These are phyloP conservation scores for Phytophthora sp. DNA, from an alignment of 352 stramenopile species.

Conservation along the genomic window DNA sequence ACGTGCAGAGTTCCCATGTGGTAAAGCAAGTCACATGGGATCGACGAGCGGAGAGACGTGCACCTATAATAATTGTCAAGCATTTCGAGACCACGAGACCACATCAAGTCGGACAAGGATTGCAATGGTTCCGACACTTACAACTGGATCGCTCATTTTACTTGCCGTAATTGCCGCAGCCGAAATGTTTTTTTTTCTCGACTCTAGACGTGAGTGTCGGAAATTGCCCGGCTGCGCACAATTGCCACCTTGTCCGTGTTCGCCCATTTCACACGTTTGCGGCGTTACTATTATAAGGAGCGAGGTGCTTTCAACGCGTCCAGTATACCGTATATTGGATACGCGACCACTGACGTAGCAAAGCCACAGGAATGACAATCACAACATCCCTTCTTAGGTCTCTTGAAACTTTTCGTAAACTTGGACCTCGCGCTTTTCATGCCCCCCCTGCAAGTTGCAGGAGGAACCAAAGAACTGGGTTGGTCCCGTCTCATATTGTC, in stretches of 20 bases:
- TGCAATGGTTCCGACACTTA: background rate
- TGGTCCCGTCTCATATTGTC: no score
- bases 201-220: no score
- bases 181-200: no score
- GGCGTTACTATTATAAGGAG: no score
- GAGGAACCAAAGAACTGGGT: no score
- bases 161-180: no score
- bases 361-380: conserved; percentile 40
- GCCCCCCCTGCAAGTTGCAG: no score
- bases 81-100: background rate
- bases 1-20: conserved; percentile 12
- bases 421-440: no score
- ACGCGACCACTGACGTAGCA: conserved; percentile 5
- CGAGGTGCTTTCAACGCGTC: conserved; percentile 16
- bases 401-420: conserved; percentile 9
- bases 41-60: conserved; percentile 1
- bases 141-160: background rate
- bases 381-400: conserved; percentile 22
- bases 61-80: background rate
- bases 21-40: conserved; percentile 7
- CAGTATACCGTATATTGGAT: no score
- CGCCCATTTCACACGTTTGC: conserved; percentile 9
- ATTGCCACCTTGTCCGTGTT: conserved; percentile 10
- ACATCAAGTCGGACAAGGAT: conserved; percentile 27
- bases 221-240: background rate